A percentile compares a stretch with the other conserved stretches of the same genome.
phyloP scores from a whole-genome alignment of 2,329 filamentous ascomycete genomes.

The Colletotrichum magnum region DNA sequence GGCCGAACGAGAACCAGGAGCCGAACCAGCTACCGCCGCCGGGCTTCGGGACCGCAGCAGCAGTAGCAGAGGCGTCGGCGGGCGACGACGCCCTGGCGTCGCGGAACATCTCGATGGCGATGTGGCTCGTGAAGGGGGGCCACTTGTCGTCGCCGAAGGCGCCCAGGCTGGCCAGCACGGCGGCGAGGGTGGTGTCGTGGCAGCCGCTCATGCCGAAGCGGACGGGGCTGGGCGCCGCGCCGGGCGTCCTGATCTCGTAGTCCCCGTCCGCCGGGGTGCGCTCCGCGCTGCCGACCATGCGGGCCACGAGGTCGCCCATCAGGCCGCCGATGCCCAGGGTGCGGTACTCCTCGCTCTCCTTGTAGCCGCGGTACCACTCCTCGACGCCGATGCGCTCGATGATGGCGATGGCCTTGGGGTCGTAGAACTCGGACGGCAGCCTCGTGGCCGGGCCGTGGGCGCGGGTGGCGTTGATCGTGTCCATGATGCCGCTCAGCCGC shows the following conservation, averaged over 20 bases:
- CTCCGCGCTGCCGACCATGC: conserved; percentile 80
- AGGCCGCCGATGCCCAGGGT: conserved; percentile 87
- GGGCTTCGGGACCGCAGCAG: conserved; percentile 36
- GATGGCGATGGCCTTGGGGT: conserved; percentile 76
- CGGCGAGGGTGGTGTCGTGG: conserved; percentile 94
- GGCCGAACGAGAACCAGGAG: conserved; percentile 48
- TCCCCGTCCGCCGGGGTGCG: conserved; percentile 67
- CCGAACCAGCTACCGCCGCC: conserved; percentile 48
- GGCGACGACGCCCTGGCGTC: conserved; percentile 53
- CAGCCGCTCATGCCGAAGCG: conserved; percentile 88
- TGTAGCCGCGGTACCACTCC: conserved; percentile 93
- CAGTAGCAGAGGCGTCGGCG: conserved; percentile 41
- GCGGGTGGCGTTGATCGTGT: conserved; percentile 89
- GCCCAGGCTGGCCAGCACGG: conserved; percentile 82
- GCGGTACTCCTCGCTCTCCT: conserved; percentile 89
- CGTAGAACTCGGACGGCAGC: conserved; percentile 90
- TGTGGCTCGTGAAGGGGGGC: conserved; percentile 94
- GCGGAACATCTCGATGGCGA: conserved; percentile 91
- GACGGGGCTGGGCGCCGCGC: conserved; percentile 61
- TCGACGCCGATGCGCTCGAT: conserved; percentile 85
- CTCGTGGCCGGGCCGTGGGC: conserved; percentile 86
- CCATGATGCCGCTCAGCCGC: conserved; percentile 90
- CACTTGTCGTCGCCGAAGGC: conserved; percentile 81
- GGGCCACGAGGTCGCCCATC: conserved; percentile 84
- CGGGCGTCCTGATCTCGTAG: conserved; percentile 61